Evolutionary conservation across 192 early-diverging fungal species (phyloP).

Genomic region (Oehlia diaphana): DNA sequence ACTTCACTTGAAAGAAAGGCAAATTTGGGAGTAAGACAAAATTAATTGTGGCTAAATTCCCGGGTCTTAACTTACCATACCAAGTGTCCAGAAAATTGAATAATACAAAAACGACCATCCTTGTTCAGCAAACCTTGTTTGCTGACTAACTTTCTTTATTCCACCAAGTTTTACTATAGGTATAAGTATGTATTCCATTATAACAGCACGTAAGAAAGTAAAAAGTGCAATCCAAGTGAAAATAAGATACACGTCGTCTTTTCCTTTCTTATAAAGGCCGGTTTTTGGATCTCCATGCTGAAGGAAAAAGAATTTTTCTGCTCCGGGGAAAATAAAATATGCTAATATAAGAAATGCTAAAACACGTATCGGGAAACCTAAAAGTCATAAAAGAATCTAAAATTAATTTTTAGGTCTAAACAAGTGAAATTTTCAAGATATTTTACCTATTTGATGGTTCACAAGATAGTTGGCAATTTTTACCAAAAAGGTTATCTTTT

Average conservation of each 20-base stretch:
- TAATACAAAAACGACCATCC: slow-evolving; percentile 71
- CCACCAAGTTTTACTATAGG: slow-evolving; percentile 45
- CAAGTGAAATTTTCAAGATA: neutral
- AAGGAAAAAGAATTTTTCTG: slow-evolving; percentile 41
- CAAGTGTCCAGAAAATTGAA: slow-evolving; percentile 57
- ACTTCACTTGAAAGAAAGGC: neutral
- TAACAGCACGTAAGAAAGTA: slow-evolving; percentile 57
- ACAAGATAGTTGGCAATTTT: neutral
- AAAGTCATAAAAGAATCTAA: neutral
- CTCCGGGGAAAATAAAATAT: slow-evolving; percentile 3
- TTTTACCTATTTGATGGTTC: slow-evolving; percentile 19
- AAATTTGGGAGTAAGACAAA: neutral
- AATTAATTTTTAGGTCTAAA: neutral
- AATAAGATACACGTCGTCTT: slow-evolving; percentile 62
- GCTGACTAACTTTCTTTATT: slow-evolving; percentile 37
- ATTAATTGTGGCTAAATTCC: no score
- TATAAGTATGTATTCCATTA: slow-evolving; percentile 53
- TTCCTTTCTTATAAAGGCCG: slow-evolving; percentile 50
- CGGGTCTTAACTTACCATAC: slow-evolving; percentile 49
- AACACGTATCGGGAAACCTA: slow-evolving; percentile 18
- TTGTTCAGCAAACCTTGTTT: slow-evolving; percentile 70
- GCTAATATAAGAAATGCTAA: neutral
- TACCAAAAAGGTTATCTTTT: neutral
- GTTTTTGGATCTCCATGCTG: slow-evolving; percentile 31
- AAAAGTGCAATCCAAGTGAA: slow-evolving; percentile 66